Evolutionary conservation across 192 early-diverging fungal species (phyloP).

Genomic region (Anaeromyces robustus): DNA sequence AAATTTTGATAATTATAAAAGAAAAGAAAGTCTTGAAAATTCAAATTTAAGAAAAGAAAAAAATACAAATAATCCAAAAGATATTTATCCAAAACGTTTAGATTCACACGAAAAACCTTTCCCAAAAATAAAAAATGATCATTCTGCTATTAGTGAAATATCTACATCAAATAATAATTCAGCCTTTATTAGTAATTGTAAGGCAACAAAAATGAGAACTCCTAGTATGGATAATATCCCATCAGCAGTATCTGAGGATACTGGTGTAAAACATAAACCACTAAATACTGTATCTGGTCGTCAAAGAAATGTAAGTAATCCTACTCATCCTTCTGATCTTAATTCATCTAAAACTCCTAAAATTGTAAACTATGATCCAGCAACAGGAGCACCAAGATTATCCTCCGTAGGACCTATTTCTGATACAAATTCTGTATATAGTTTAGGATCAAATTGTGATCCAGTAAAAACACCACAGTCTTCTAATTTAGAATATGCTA

Average conservation of each 20-base stretch:
- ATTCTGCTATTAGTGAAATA: not conserved
- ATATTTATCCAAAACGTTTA: not conserved
- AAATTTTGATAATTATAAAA: not conserved
- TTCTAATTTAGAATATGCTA: not conserved
- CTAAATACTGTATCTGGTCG: not conserved
- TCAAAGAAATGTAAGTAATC: not conserved
- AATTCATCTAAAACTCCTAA: not conserved
- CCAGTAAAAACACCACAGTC: not conserved
- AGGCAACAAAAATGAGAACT: not conserved
- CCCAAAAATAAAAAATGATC: not conserved
- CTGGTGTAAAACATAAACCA: not conserved
- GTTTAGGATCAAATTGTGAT: too few relatives aligned
- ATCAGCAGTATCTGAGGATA: not conserved
- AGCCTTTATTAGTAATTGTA: not conserved
- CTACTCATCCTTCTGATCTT: not conserved
- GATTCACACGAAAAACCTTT: not conserved
- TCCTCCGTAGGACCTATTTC: too few relatives aligned
- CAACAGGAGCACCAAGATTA: not conserved
- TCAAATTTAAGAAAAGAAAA: not conserved
- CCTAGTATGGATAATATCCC: not conserved
- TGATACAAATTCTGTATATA: not conserved
- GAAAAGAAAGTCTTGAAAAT: not conserved
- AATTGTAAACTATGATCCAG: not conserved
- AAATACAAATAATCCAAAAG: not conserved
- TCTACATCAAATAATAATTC: not conserved